A percentile compares a stretch with the other conserved stretches of the same genome.
phyloP scores from a whole-genome alignment of 1,284 basidiomycete species.

The Hemileia vastatrix region DNA sequence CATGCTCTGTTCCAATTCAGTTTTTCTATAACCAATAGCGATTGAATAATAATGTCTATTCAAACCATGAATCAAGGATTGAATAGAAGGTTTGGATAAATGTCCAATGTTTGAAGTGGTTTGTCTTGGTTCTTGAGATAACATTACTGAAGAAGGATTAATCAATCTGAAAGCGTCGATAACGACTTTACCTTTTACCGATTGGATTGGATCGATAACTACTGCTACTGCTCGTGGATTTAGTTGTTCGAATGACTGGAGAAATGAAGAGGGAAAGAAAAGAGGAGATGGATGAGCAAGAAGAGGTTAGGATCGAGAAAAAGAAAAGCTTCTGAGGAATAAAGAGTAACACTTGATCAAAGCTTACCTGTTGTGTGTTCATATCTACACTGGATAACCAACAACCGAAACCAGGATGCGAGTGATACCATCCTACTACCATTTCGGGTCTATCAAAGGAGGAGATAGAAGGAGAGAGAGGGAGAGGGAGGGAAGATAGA shows the following conservation, averaged over 20 bases:
- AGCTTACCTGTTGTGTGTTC: conserved; percentile 84
- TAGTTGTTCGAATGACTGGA: conserved; percentile 95
- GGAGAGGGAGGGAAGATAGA: neutral
- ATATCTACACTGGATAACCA: conserved; percentile 98
- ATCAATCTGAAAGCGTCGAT: conserved; percentile 98
- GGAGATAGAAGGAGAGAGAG: neutral
- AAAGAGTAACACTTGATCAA: conserved; percentile 1
- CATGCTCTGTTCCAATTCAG: conserved; percentile 58
- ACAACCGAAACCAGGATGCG: conserved; percentile 97
- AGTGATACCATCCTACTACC: conserved; percentile 99
- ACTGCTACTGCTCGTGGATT: conserved; percentile 91
- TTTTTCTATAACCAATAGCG: conserved; percentile 43
- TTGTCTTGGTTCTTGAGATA: conserved; percentile 89
- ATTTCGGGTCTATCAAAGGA: conserved; percentile 66
- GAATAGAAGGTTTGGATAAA: conserved; percentile 96
- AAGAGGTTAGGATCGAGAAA: neutral
- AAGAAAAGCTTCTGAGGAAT: neutral
- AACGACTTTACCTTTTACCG: conserved; percentile 88
- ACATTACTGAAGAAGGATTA: conserved; percentile 54
- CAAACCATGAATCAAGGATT: conserved; percentile 50
- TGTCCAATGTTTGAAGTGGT: conserved; percentile 98
- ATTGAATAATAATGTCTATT: conserved; percentile 45
- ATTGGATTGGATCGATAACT: conserved; percentile 97
- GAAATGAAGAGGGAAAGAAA: neutral
- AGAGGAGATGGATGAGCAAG: conserved; percentile 4